Base-by-base conservation (phyloP, 1,284 basidiomycete genomes). In the Naganishia sp. region DNA sequence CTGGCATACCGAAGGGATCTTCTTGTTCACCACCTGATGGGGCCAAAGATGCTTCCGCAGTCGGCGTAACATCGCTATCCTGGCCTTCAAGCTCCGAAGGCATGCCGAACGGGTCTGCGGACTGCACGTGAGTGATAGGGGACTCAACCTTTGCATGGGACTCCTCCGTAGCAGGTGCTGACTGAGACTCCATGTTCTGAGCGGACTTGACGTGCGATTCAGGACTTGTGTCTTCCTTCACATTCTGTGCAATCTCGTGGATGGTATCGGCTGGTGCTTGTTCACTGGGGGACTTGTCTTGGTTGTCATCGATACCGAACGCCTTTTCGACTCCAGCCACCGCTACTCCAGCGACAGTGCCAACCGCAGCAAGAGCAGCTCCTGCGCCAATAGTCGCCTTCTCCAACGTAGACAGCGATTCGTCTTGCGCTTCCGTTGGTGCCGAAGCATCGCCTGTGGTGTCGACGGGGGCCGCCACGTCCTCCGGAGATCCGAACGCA, bases 1-100 rank as follows among this genome's bases (percentile, higher is more conserved):
- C 61, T 15, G 78, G 72, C 63, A 82, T 77, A 39, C 85, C 86
- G 72, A 90, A 90, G 5, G 87, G 83, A 75, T 89, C 87, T 66
- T 87, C 85, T 68, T 86, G 87, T 15, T 75, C 70, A 33, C 72
- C 67, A 56, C 70, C 70, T 10, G 77, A 69, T 46, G 6, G 46
- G 11, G 49, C 49, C 21, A 43, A 39, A 55, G 63, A 7, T 52
- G 57, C 45, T 31, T 64, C 48, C 2, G 57, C 53, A 3, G 52
- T 56, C 3, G 66, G 59, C 6, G 66, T 46, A 18, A 28, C n/a
- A 28, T 59, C 64, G 21, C 43, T 46, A 28, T 45, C 31, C 15
- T 11, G 43, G 25, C 52, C 18, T 16, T 54, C 53, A 25, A 39
- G 21, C 18, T 53, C 31, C 6, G 53, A 54, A 49, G 57, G 28